A percentile compares a stretch with the other conserved stretches of the same genome.
Conservation (phyloP, 768 basidiomycete genomes). For the Mycena crocata region DNA sequence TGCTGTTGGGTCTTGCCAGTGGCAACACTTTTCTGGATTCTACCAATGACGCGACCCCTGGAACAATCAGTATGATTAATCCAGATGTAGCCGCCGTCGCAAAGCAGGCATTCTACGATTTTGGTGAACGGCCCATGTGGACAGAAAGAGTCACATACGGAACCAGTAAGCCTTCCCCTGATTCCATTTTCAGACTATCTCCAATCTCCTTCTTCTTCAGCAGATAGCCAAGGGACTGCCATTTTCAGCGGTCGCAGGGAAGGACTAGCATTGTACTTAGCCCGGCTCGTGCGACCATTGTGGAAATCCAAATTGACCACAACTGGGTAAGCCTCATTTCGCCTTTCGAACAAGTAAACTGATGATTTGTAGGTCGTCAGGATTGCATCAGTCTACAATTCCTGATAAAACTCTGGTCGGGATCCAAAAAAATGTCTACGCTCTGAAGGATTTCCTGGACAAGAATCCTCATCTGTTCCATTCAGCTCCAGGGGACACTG, state of each 20-base stretch:
- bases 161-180: conserved; percentile 74
- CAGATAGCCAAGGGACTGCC: conserved; percentile 77
- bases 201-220: conserved; percentile 43
- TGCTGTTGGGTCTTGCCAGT: conserved; percentile 88
- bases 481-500: conserved; percentile 78
- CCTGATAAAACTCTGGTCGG: conserved; percentile 71
- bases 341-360: background rate
- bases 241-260: conserved; percentile 91
- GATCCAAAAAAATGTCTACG: conserved; percentile 84
- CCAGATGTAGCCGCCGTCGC: conserved; percentile 77
- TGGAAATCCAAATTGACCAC: conserved; percentile 88
- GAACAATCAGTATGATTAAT: conserved; percentile 60
- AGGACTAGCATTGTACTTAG: conserved; percentile 88
- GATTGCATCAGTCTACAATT: conserved; percentile 69
- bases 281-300: conserved; percentile 85
- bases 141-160: conserved; percentile 82
- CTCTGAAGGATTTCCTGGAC: conserved; percentile 80
- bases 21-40: conserved; percentile 84
- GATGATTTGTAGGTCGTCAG: conserved; percentile 49
- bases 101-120: conserved; percentile 90
- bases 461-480: conserved; percentile 90
- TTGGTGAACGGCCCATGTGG: conserved; percentile 87
- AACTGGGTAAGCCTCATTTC: conserved; percentile 58
- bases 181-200: conserved; percentile 7
- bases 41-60: conserved; percentile 59